Base-by-base conservation (phyloP, 768 basidiomycete genomes). In the Ramaria sp. region DNA sequence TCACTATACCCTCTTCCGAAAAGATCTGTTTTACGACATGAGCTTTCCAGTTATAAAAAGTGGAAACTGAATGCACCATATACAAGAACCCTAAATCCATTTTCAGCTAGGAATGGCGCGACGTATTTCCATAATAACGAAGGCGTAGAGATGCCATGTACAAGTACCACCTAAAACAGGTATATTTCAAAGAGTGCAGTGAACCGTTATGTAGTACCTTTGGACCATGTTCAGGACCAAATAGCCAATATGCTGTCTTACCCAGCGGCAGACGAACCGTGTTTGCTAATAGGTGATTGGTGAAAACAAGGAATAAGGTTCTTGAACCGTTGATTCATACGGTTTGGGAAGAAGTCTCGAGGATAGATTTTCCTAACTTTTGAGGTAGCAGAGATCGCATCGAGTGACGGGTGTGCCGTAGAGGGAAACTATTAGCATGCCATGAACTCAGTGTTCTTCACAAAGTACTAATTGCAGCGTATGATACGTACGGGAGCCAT, bases 1-100 rank as follows among this genome's bases (percentile, higher is more conserved):
- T 87, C 88, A 1, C 87, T 88, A 68, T 90, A 91, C 4, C 88
- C 88, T 39, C 88, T 78, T 12, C 88, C 89, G 59, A 88, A 89
- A 19, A 90, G 72, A 70, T 91, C 88, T 88, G 59, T 15, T 20
- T 15, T 34, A 45, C 19, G 27, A 47, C 49, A 30, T 34, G 22
- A 22, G 4, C 22, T 51, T 6, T 10, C 24, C 24, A 41, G 22
- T 22, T 51, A 50, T 24, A 48, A 31, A 30, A 45, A 5, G 11
- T 38, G 5, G 11, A 22, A 49, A 30, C 48, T 49, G 7, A n/a
- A 64, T 72, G 22, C 42, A 86, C 87, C 87, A 61, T 88, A 91
- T 7, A 88, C 72, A 24, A 91, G 75, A 48, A 91, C 82, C 56
- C 84, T 84, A 71, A 80, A 84, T 7, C 87, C 86, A 54, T 71